These are phyloP conservation scores for Pestalotiopsis sp. DNA, from an alignment of 2,329 filamentous ascomycete species.

Conservation along the genomic window DNA sequence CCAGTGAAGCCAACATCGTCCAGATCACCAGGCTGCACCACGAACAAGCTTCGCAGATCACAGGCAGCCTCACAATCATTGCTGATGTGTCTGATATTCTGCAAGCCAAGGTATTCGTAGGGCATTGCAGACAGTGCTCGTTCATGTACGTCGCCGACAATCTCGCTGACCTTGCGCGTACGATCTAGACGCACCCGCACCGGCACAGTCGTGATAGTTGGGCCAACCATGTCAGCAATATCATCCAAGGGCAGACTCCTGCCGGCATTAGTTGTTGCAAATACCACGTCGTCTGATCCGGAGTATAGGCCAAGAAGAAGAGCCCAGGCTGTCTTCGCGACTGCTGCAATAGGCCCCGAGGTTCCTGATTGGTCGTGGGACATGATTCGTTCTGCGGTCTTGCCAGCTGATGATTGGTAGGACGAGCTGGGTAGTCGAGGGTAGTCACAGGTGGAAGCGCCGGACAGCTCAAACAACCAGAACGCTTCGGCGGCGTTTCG, in stretches of 20 bases:
- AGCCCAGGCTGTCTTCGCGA: conserved; percentile 4
- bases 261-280: conserved; percentile 9
- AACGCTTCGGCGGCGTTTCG: background rate
- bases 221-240: conserved; percentile 9
- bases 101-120: conserved; percentile 6
- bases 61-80: conserved; percentile 8
- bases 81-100: conserved; percentile 3
- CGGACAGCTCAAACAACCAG: conserved; percentile 1
- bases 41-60: conserved; percentile 4
- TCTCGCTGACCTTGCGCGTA: background rate
- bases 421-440: background rate
- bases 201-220: conserved; percentile 10
- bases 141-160: conserved; percentile 1
- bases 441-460: conserved; percentile 1
- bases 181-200: background rate
- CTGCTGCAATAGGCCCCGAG: background rate
- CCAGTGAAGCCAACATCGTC: background rate
- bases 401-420: background rate
- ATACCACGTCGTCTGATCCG: conserved; percentile 7
- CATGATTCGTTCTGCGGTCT: conserved; percentile 6
- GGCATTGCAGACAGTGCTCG: background rate
- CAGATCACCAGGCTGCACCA: conserved; percentile 5
- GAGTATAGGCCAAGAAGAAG: conserved; percentile 6
- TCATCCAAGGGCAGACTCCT: conserved; percentile 7
- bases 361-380: background rate